Conservation (phyloP, 768 basidiomycete species). For the Boletus rubescentipes region DNA sequence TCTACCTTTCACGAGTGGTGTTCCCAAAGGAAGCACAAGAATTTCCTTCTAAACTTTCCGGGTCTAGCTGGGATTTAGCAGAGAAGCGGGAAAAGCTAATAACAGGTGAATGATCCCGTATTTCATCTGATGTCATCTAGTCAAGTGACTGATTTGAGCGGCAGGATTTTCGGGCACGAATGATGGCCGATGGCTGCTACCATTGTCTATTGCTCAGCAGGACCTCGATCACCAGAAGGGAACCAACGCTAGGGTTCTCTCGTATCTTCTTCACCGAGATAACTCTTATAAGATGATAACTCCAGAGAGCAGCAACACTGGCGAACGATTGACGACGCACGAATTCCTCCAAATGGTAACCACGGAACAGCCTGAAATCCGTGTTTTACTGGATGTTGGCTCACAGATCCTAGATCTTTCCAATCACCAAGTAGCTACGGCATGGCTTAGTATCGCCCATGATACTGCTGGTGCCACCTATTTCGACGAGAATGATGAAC, state of each 20-base stretch:
- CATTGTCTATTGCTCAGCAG: slow-evolving; percentile 29
- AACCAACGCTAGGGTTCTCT: slow-evolving; percentile 42
- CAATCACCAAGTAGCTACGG: slow-evolving; percentile 38
- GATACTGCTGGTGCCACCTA: slow-evolving; percentile 26
- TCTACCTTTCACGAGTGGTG: slow-evolving; percentile 28
- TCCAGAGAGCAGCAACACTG: not conserved
- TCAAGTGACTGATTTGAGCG: not conserved
- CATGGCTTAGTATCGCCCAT: slow-evolving; percentile 37
- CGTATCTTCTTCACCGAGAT: slow-evolving; percentile 24
- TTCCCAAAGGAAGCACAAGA: slow-evolving; percentile 33
- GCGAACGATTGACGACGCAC: not conserved
- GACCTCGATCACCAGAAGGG: slow-evolving; percentile 26
- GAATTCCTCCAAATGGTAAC: not conserved
- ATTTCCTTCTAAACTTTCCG: slow-evolving; percentile 28
- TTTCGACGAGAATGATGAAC: slow-evolving; percentile 28
- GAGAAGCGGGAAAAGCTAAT: slow-evolving; percentile 9
- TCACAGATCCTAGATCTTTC: slow-evolving; percentile 52
- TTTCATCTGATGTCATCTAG: not conserved
- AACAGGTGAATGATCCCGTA: slow-evolving; percentile 9
- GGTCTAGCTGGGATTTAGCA: slow-evolving; percentile 37
- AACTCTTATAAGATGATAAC: slow-evolving; percentile 7
- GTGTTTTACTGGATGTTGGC: slow-evolving; percentile 24
- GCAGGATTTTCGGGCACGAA: slow-evolving; percentile 41
- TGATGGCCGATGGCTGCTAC: slow-evolving; percentile 36
- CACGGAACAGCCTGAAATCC: not conserved